A percentile compares a stretch with the other conserved stretches of the same genome.
These are phyloP conservation scores for Silene coronaria DNA, from an alignment of 179 eudicot species.

Conservation along the genomic window DNA sequence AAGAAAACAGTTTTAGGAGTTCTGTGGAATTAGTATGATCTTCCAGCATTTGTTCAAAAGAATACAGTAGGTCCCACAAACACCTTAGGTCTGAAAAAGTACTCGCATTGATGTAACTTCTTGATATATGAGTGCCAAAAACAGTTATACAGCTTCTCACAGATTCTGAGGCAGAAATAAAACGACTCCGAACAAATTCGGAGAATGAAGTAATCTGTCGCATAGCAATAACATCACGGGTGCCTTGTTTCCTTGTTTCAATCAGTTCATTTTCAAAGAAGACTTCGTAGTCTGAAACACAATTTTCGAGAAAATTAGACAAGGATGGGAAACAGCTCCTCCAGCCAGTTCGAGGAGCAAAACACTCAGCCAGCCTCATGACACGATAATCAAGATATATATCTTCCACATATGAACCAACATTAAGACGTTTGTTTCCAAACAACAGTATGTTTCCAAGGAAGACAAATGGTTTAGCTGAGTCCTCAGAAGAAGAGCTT, in stretches of 20 bases:
- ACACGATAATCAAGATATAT: constrained; percentile 37
- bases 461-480: not conserved
- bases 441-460: constrained; percentile 36
- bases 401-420: constrained; percentile 25
- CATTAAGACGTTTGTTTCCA: constrained; percentile 27
- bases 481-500: constrained; percentile 6
- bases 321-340: constrained; percentile 31
- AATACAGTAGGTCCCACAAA: too few species aligned
- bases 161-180: constrained; percentile 24
- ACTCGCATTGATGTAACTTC: too few species aligned
- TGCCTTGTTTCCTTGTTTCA: not conserved
- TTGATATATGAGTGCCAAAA: constrained; percentile 24
- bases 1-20: constrained; percentile 32
- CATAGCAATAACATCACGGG: not conserved
- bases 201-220: constrained; percentile 30
- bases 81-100: too few species aligned
- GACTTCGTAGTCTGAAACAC: constrained; percentile 29
- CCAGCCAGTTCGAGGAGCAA: constrained; percentile 43
- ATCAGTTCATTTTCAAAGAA: constrained; percentile 18
- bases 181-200: constrained; percentile 38
- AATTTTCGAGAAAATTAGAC: constrained; percentile 33
- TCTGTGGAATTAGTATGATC: constrained; percentile 31
- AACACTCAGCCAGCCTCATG: constrained; percentile 38
- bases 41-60: constrained; percentile 33
- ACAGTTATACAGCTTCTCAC: constrained; percentile 24